Base-by-base conservation (phyloP, 148 eudicot genomes). In the Limonium bicolor region DNA sequence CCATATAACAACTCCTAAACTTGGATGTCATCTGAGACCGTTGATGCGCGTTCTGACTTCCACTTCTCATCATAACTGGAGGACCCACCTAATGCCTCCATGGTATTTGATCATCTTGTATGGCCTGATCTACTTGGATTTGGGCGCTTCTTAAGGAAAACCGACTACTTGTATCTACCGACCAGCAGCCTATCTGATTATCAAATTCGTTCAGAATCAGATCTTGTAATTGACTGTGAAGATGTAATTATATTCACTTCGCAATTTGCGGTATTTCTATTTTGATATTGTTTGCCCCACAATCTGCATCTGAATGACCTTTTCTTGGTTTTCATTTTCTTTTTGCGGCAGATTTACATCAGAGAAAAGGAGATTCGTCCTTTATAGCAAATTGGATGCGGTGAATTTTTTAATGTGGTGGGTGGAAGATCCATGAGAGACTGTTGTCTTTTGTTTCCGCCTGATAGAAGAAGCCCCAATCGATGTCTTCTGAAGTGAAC, bases 311-410 rank as follows among this genome's bases (percentile, higher is more conserved):
- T 65, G 61, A 15, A 54, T 65, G 50, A 47, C 58, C 65, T 58
- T 52, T 61, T 61, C 41, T 54, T 51, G n/a, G n/a, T 55, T 44
- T 37, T 36, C 28, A 56, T 47, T 42, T 11, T 56, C 37, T 44
- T 55, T 70, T 68, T 25, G 51, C 67, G 76, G 71, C 87, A 78
- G 97, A 73, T 70, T 90, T 59, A 58, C 65, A 50, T 51, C 73
- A 36, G 70, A 62, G 77, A 48, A 63, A 70, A 71, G 59, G 55
- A 72, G n/a, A n/a, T n/a, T 57, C 68, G 36, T 48, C 46, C 50
- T 75, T 67, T 36, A 47, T 53, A 65, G 62, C 41, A 26, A 49
- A 62, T 59, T 59, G n/a, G n/a, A n/a, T n/a, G n/a, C n/a, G n/a
- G n/a, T n/a, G n/a, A n/a, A n/a, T n/a, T n/a, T n/a, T n/a, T n/a